A percentile compares a stretch with the other conserved stretches of the same genome.
Conservation (phyloP, 73 alveolate genomes). For the Paramecium primaurelia region DNA sequence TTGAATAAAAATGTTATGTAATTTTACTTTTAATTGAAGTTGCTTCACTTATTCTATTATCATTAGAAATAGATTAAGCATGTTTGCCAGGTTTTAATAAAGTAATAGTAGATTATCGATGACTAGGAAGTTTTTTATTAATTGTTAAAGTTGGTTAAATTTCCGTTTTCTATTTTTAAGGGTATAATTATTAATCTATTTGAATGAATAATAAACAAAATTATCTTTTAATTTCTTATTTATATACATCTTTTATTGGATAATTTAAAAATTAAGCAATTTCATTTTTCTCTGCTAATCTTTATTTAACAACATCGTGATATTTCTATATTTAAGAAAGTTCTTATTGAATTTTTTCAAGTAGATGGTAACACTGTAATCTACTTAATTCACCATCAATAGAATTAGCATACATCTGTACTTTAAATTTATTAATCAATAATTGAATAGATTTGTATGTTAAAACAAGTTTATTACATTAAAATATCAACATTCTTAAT, state of each 20-base stretch:
- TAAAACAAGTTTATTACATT: neutral
- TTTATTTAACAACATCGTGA: neutral
- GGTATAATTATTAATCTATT: neutral
- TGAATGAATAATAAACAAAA: neutral
- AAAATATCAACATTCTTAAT: neutral
- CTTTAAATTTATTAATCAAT: slow-evolving; percentile 1
- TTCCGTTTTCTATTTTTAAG: neutral
- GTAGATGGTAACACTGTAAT: neutral
- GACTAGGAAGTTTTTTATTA: neutral
- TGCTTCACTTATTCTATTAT: neutral
- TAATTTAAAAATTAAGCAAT: neutral
- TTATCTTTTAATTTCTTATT: neutral
- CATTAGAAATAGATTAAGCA: neutral
- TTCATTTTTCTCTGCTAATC: neutral
- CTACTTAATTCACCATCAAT: neutral
- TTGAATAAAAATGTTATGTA: neutral
- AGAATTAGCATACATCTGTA: neutral
- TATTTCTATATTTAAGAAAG: neutral
- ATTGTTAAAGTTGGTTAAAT: neutral
- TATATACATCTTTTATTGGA: neutral
- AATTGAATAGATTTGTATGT: neutral
- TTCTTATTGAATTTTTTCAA: neutral
- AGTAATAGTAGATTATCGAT: neutral
- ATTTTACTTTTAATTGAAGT: neutral
- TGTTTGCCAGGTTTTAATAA: neutral